Conservation (phyloP, 495 filamentous ascomycete species). For the Penicillium silybi region DNA sequence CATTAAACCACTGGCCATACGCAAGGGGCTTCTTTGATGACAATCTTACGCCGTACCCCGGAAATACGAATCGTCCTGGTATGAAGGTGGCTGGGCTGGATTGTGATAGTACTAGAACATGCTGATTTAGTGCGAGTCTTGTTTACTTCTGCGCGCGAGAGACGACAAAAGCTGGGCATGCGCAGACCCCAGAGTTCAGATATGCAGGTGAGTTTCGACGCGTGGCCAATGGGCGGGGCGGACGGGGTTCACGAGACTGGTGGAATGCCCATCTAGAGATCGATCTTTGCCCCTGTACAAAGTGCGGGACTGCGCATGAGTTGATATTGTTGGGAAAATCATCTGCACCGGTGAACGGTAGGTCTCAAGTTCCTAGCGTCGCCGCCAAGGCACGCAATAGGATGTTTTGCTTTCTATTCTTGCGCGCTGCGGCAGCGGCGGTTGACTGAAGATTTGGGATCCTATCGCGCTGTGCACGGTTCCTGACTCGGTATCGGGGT, state of each 20-base stretch:
- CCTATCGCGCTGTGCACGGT: neutral
- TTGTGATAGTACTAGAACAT: neutral
- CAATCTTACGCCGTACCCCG: neutral
- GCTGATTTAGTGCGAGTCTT: neutral
- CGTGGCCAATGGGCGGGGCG: conserved; percentile 2
- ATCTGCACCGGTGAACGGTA: neutral
- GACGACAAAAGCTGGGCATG: neutral
- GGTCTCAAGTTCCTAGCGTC: neutral
- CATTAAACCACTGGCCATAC: neutral
- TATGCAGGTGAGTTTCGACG: conserved; percentile 5
- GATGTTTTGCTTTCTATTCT: neutral
- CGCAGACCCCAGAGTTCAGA: neutral
- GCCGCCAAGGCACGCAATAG: neutral
- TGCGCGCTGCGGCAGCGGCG: neutral
- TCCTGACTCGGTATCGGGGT: neutral
- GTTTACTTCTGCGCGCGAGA: neutral
- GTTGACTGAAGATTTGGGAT: neutral
- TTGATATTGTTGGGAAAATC: neutral
- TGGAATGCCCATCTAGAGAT: conserved; percentile 3
- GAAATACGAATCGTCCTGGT: neutral
- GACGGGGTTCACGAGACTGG: conserved; percentile 11
- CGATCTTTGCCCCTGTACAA: neutral
- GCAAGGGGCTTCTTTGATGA: conserved; percentile 3
- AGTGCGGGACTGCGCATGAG: neutral
- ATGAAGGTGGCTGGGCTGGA: neutral